Evolutionary conservation across 129 eudicot genomes (phyloP).

Genomic region (Kitagawia praeruptora): DNA sequence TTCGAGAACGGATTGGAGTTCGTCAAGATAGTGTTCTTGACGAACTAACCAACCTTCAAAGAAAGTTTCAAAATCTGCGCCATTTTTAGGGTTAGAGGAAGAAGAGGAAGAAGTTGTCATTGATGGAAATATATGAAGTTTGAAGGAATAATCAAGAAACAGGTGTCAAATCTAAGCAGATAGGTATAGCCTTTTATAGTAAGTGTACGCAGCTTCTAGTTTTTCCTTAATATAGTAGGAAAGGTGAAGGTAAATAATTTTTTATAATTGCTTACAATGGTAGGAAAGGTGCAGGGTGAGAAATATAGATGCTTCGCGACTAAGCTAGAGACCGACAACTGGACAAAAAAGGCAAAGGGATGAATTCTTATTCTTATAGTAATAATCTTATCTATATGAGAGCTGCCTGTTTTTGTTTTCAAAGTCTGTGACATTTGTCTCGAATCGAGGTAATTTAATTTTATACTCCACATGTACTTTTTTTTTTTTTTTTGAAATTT

Average conservation of each 20-base stretch:
- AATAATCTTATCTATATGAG: neutral
- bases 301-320: neutral
- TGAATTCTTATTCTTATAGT: neutral
- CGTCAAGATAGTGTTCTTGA: slow-evolving; percentile 29
- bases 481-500: no score
- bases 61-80: slow-evolving; percentile 25
- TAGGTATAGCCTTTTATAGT: neutral
- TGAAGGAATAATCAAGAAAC: neutral
- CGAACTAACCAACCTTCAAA: slow-evolving; percentile 47
- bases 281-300: neutral
- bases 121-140: neutral
- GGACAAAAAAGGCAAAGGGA: neutral
- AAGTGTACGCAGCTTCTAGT: neutral
- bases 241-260: neutral
- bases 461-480: neutral
- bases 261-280: neutral
- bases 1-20: slow-evolving; percentile 25
- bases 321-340: neutral
- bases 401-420: neutral
- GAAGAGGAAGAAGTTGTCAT: neutral
- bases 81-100: neutral
- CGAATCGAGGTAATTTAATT: neutral
- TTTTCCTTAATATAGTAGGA: neutral
- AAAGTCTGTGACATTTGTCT: neutral
- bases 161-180: neutral